phyloP scores from a whole-genome alignment of 306 rosid genomes.

The Inga laurina region DNA sequence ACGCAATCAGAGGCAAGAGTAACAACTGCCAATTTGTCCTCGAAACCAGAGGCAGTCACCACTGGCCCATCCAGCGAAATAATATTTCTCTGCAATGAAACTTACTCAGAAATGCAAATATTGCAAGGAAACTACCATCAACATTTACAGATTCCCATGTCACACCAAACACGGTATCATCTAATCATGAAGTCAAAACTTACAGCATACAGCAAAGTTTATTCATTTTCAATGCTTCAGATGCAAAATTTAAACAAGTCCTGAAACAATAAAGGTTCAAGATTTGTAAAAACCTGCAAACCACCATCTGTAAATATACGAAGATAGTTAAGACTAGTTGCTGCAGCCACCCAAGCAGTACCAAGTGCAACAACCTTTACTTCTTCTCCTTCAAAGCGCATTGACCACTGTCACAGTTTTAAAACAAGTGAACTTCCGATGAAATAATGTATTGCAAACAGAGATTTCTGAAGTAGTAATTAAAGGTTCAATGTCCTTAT shows the following conservation, averaged over 20 bases:
- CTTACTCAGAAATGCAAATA: constrained; percentile 32
- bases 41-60: constrained; percentile 91
- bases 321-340: constrained; percentile 82
- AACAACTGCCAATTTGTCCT: constrained; percentile 83
- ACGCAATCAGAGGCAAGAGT: constrained; percentile 73
- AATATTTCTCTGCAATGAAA: constrained; percentile 68
- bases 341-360: constrained; percentile 87
- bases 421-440: constrained; percentile 37
- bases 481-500: constrained; percentile 9
- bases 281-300: constrained; percentile 72
- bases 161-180: background rate
- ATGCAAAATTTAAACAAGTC: background rate
- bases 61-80: constrained; percentile 85
- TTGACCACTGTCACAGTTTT: constrained; percentile 76
- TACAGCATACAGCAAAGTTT: background rate
- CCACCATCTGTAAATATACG: constrained; percentile 91
- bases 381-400: constrained; percentile 97
- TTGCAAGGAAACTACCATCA: constrained; percentile 5
- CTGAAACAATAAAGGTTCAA: background rate
- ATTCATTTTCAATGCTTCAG: constrained; percentile 24
- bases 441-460: constrained; percentile 16
- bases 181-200: background rate
- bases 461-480: background rate
- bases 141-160: constrained; percentile 3
- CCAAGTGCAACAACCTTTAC: constrained; percentile 91